Evolutionary conservation across 1,139 yeast species (phyloP).

Genomic region (Saccharomyces hybrid): DNA sequence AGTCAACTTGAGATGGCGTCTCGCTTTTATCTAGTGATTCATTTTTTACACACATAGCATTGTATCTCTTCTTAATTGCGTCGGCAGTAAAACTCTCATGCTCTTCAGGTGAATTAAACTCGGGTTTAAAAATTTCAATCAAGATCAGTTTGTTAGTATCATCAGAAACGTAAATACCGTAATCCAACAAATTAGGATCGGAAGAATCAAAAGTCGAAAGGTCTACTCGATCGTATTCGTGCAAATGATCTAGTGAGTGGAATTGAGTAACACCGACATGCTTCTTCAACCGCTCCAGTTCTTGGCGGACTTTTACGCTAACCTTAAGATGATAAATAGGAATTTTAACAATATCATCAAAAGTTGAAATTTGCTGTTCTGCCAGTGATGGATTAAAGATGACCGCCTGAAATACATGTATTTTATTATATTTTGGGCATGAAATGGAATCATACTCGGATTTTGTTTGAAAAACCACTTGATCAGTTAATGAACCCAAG

Average conservation of each 20-base stretch:
- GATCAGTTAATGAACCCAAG: constrained; percentile 26
- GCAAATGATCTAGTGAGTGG: constrained; percentile 31
- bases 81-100: constrained; percentile 33
- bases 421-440: constrained; percentile 22
- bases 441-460: constrained; percentile 26
- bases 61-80: constrained; percentile 36
- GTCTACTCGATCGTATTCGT: constrained; percentile 34
- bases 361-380: constrained; percentile 5
- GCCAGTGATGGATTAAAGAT: constrained; percentile 14
- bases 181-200: constrained; percentile 32
- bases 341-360: constrained; percentile 18
- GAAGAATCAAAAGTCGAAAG: constrained; percentile 21
- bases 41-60: constrained; percentile 27
- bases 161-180: constrained; percentile 39
- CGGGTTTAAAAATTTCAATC: constrained; percentile 39
- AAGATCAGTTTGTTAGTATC: constrained; percentile 38
- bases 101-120: constrained; percentile 34
- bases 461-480: constrained; percentile 25
- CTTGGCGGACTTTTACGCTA: constrained; percentile 30
- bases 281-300: constrained; percentile 20
- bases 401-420: constrained; percentile 26
- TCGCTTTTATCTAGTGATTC: constrained; percentile 25
- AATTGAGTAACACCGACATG: constrained; percentile 29
- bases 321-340: constrained; percentile 34
- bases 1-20: constrained; percentile 44